Evolutionary conservation across 148 eudicot species (phyloP).

Genomic region (Amaranthus cruentus): DNA sequence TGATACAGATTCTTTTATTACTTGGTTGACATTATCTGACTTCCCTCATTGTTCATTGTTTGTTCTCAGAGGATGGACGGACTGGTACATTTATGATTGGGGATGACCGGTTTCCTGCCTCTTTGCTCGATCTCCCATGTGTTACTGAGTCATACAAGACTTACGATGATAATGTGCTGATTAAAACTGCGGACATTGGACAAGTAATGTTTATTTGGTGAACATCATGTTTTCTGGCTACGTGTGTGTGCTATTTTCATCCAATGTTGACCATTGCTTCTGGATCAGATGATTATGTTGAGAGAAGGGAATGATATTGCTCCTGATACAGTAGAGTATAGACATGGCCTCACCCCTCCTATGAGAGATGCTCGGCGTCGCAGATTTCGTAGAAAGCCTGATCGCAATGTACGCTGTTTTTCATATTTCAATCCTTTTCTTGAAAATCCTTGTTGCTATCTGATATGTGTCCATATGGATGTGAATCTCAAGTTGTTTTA

Average conservation of each 20-base stretch:
- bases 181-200: constrained; percentile 91
- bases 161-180: constrained; percentile 83
- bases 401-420: constrained; percentile 58
- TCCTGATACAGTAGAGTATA: constrained; percentile 75
- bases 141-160: constrained; percentile 88
- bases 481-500: neutral
- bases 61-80: constrained; percentile 80
- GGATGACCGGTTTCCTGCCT: constrained; percentile 70
- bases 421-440: neutral
- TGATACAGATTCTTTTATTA: neutral
- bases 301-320: constrained; percentile 68
- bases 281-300: constrained; percentile 79
- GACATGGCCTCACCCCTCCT: constrained; percentile 93
- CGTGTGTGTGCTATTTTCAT: constrained; percentile 15
- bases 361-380: constrained; percentile 97
- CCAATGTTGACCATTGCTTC: constrained; percentile 19
- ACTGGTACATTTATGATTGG: constrained; percentile 72
- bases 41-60: neutral
- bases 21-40: neutral
- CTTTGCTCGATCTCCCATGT: constrained; percentile 82
- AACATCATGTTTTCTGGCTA: constrained; percentile 6
- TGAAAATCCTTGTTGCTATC: neutral
- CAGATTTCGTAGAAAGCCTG: constrained; percentile 91
- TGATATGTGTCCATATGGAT: neutral
- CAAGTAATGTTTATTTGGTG: constrained; percentile 46